These are phyloP conservation scores for Cladochytrium replicatum DNA, from an alignment of 192 early-diverging fungal species.

Conservation along the genomic window DNA sequence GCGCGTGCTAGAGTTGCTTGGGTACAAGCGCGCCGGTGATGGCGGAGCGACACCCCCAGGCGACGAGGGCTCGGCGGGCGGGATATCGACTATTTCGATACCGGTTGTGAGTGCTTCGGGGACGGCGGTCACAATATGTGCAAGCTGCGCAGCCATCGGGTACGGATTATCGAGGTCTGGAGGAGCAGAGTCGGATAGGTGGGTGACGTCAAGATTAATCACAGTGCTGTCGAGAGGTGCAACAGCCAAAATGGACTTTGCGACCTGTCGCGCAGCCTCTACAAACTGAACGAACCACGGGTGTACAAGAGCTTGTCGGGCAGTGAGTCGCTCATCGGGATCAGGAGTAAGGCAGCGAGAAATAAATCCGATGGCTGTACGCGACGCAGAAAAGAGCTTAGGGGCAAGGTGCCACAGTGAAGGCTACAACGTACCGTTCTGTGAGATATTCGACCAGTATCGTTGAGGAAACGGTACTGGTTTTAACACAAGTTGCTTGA, in stretches of 20 bases:
- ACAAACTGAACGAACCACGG: not conserved
- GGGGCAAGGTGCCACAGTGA: not conserved
- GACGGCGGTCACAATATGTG: too few species aligned
- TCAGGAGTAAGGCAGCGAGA: not conserved
- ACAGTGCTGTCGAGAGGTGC: too few species aligned
- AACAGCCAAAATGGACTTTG: not conserved
- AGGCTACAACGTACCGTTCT: not conserved
- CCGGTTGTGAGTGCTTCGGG: too few species aligned
- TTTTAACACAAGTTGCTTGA: not conserved
- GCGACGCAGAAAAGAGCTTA: not conserved
- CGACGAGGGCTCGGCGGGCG: too few species aligned
- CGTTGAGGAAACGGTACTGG: not conserved
- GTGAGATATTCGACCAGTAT: not conserved
- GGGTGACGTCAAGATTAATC: too few species aligned
- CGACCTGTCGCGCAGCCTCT: not conserved
- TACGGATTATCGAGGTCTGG: too few species aligned
- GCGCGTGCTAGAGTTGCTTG: too few species aligned
- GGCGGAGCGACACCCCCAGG: too few species aligned
- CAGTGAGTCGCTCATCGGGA: not conserved
- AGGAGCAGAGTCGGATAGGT: too few species aligned
- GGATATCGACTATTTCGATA: too few species aligned
- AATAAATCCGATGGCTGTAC: not conserved
- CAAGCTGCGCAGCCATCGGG: too few species aligned
- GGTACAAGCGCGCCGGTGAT: too few species aligned
- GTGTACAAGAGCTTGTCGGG: not conserved